A percentile compares a stretch with the other conserved stretches of the same genome.
Evolutionary conservation across 2,329 filamentous ascomycete genomes (phyloP).

Genomic region (Ophiocordyceps polyrhachis-furcata): DNA sequence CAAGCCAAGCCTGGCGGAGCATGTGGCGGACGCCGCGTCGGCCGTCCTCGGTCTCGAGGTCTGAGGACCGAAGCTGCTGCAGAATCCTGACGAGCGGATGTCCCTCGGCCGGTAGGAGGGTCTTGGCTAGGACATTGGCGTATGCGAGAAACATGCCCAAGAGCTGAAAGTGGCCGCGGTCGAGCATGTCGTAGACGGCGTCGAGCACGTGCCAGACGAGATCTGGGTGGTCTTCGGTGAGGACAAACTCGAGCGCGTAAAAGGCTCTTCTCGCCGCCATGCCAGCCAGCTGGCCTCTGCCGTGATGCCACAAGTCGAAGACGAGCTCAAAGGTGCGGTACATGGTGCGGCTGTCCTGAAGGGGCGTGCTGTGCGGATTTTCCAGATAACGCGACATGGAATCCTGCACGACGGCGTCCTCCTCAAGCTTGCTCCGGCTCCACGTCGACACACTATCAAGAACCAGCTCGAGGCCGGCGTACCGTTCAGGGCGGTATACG

Average conservation of each 20-base stretch:
- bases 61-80: conserved; percentile 12
- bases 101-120: conserved; percentile 10
- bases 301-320: conserved; percentile 18
- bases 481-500: conserved; percentile 9
- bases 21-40: conserved; percentile 14
- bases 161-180: conserved; percentile 15
- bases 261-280: conserved; percentile 18
- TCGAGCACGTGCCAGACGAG: conserved; percentile 19
- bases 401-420: conserved; percentile 9
- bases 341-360: conserved; percentile 20
- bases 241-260: conserved; percentile 16
- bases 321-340: conserved; percentile 20
- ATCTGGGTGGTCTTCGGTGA: conserved; percentile 18
- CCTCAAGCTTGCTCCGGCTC: conserved; percentile 17
- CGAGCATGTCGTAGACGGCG: conserved; percentile 19
- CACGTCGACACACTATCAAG: conserved; percentile 16
- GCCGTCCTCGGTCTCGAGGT: conserved; percentile 13
- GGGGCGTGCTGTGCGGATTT: conserved; percentile 15
- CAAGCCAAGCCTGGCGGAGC: conserved; percentile 16
- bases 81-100: conserved; percentile 17
- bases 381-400: conserved; percentile 18
- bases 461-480: conserved; percentile 13
- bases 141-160: conserved; percentile 16
- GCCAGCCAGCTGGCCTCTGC: conserved; percentile 16
- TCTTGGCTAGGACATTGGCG: conserved; percentile 10